Base-by-base conservation (phyloP, 495 filamentous ascomycete genomes). In the Aspergillus conjunctus region DNA sequence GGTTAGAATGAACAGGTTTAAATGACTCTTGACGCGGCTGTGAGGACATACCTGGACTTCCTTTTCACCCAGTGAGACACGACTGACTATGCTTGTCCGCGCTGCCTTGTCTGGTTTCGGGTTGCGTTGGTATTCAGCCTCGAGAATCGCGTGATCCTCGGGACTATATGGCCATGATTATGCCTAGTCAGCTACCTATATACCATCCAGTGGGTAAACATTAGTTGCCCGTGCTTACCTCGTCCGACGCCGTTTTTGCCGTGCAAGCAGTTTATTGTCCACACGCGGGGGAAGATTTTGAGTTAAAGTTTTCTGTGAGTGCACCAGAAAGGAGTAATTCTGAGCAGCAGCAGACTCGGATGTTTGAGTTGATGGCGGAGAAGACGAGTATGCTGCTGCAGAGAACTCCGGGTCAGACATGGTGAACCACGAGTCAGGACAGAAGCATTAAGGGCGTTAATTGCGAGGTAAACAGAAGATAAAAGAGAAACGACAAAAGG, bases 61-160 rank as follows among this genome's bases (percentile, higher is more conserved):
- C 73, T 97, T 97, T 77, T 99, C 94, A 61, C 90, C 94, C 66
- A 99, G 82, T 48, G 89, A 87, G 55, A 98, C 95, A 70, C 85
- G 86, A 73, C 83, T 85, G 55, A 93, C 89, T 59, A 99, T 91
- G 66, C 87, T 88, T 46, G 88, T 81, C 69, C 94, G 90, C 68
- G 89, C 88, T 15, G 86, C 81, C 74, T 97, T 97, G 78, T 98
- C 94, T 54, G 95, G 95, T 71, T 96, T 97, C 4, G 92, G 82
- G 69, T 97, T 93, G 37, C 79, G 80, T 62, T 85, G 81, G 71
- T 96, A 98, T 66, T 94, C 93, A 26, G 87, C 82, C 76, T 98
- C 93, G 52, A 98, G 88, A 61, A 93, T 85, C 6, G 88, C 85
- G 78, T 97, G 93, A 72, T 98, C 94, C 73, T 93, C 88, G 9